Base-by-base conservation (phyloP, 805 yeast species). In the Cyberlindnera americana region DNA sequence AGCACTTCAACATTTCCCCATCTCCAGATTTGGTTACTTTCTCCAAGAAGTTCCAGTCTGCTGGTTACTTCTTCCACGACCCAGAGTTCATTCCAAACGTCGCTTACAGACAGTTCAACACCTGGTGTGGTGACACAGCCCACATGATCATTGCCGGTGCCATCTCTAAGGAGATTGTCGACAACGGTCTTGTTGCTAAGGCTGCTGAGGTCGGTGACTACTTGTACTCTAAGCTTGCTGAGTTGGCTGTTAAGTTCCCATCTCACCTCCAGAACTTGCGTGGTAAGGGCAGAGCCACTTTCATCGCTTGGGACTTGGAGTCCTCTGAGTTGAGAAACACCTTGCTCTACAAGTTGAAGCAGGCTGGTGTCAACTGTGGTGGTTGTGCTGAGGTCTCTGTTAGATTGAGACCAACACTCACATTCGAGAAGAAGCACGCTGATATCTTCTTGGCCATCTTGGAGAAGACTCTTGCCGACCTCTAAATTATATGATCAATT, bases 101-200 rank as follows among this genome's bases (percentile, higher is more conserved):
- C 57, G 79, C 95, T n/a, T 85, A 82, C 74, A 78, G 95, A 64
- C 95, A 86, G 72, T 85, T 85, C 76, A 85, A 85, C 78, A 85
- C 95, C 43, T 85, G 95, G 95, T 83, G 91, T 67, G 95, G 95
- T 56, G 95, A 85, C 67, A 90, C 95, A 61, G 82, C 89, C 44
- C 78, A 81, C 66, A 74, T 83, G 61, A 68, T 85, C 54, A 70
- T 87, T 54, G 84, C 90, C 41, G 80, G 83, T 56, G 78, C 86
- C 49, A 83, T 86, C 58, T 77, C 77, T 54, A 61, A 73, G 49
- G 89, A 85, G 67, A 68, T 83, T 35, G 64, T 67, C 35, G 76
- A 77, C 52, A 64, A 83, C 59, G 74, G 78, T 52, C 73, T 86
- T 52, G 72, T 77, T 34, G 62, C 66, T 25, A 69, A 75, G 48